Evolutionary conservation across 1,139 yeast genomes (phyloP), one percentile per base, ranked within the genome.

Genomic region (Taphrina betulina): DNA sequence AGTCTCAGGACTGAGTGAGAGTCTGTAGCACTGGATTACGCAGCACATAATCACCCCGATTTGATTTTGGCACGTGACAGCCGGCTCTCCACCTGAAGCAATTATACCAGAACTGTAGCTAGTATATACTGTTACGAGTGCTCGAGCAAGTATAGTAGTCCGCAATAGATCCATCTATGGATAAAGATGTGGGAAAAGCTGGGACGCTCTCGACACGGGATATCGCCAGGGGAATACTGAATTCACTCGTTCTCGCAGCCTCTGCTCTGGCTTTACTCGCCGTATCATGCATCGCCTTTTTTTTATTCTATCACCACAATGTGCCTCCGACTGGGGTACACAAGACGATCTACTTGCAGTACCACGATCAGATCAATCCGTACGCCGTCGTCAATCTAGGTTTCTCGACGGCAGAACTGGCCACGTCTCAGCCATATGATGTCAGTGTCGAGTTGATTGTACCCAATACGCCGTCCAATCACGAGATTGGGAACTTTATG

Each of bases 401-500:
- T 2, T 42, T 42, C 16, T 35, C 50, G 7, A 14, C 42, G 10
- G 14, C 33, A 5, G 33, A 31, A 10, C 50, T 52, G 14, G 35
- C 26, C 16, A 28, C 50, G 20, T 51, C 44, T 17, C 57, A 53
- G 22, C 40, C 57, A 33, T 53, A 53, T 22, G 23, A 44, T 38
- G 43, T 53, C 35, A n/a, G 20, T n/a, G 40, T 53, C 31, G 40
- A 38, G 19, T 17, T 53, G 29, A 16, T 22, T 10, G 40, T 53
- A 24, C 57, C 57, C 4, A 20, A 51, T 5, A 28, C 45, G 7
- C 41, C 52, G 4, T 20, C n/a, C n/a, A 53, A 53, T 33, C 43
- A 36, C 24, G 57, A 26, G 16, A 26, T 53, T 16, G 57, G 57
- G 23, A 53, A 53, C 36, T 53, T 53, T 29, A 53, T 53, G 57